A percentile compares a stretch with the other conserved stretches of the same genome.
Evolutionary conservation across 2,329 filamentous ascomycete genomes (phyloP).

Genomic region (Ascochyta viciae-villosae): DNA sequence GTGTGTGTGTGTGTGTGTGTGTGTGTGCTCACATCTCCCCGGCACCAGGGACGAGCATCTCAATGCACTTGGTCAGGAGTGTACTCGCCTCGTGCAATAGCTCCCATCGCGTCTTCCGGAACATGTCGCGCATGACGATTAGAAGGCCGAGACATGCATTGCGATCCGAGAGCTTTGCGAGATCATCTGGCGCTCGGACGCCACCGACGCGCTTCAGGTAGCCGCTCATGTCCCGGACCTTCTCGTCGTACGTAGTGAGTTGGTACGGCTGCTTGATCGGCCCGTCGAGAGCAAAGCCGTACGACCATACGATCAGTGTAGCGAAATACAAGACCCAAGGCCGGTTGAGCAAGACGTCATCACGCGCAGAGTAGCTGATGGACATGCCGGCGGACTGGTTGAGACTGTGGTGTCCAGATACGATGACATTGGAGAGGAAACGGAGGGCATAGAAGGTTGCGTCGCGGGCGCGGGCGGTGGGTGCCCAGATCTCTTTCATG

Average conservation of each 20-base stretch:
- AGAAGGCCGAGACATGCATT: constrained; percentile 85
- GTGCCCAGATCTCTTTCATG: constrained; percentile 90
- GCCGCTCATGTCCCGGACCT: constrained; percentile 77
- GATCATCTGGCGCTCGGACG: constrained; percentile 76
- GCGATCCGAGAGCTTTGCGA: constrained; percentile 75
- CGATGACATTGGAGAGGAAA: constrained; percentile 83
- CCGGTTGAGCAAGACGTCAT: constrained; percentile 88
- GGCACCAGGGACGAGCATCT: constrained; percentile 56
- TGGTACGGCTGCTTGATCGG: constrained; percentile 63
- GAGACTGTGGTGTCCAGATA: constrained; percentile 62
- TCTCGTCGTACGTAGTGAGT: constrained; percentile 68
- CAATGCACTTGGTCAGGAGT: constrained; percentile 81
- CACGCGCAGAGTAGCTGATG: constrained; percentile 75
- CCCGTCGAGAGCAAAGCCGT: constrained; percentile 89
- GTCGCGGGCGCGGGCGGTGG: constrained; percentile 84
- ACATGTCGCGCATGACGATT: constrained; percentile 81
- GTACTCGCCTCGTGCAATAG: constrained; percentile 85
- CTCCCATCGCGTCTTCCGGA: constrained; percentile 87
- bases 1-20: not conserved
- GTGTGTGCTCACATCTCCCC: constrained; percentile 1
- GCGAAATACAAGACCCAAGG: constrained; percentile 97
- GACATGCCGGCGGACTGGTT: constrained; percentile 26
- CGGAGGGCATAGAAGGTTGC: constrained; percentile 91
- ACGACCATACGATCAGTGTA: constrained; percentile 90
- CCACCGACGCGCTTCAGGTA: constrained; percentile 78